Base-by-base conservation (phyloP, 2,329 filamentous ascomycete genomes). In the Orbilia ellipsospora region DNA sequence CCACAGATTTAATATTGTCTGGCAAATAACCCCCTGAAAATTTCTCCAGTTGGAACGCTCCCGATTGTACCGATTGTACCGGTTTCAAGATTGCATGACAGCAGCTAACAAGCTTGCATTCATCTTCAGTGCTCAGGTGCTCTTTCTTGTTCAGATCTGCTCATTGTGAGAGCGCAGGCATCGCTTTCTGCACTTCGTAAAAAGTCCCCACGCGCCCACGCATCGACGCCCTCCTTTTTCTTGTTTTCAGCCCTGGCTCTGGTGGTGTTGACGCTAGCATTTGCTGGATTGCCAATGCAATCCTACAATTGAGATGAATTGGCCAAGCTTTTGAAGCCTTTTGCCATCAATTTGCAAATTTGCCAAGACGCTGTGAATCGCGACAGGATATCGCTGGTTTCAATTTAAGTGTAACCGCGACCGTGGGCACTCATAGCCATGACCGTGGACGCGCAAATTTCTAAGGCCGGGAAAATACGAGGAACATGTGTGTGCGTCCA, bases 61-160 rank as follows among this genome's bases (percentile, higher is more conserved):
- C 72, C 72, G 72, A 69, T 69, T 69, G 59, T 75, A 75, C 72
- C 72, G 64, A 75, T 68, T 75, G 61, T 68, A 64, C 72, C 72
- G 64, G 72, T 75, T 75, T 69, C 64, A 75, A n/a, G 55, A 44
- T 26, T 68, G 52, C 72, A 75, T 56, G 51, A 44, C 31, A 36
- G 44, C 44, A 48, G 44, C 44, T 15, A 48, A 18, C 20, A 18
- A 60, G 51, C 64, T 28, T 18, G 48, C 18, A 54, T 36, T 36
- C 31, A 36, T 36, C 3, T 7, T 36, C 31, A 23, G 42, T 40
- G 55, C 54, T 55, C 48, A 62, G 56, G 56, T 54, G 62, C 54
- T 54, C 45, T 48, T 7, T 36, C 31, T 36, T 6, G 31, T 36
- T 36, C 5, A 36, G 31, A 36, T 36, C 31, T 23, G 23, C 23